These are phyloP conservation scores for Paspalum vaginatum DNA, from an alignment of 176 grass and related monocot species.

Conservation along the genomic window DNA sequence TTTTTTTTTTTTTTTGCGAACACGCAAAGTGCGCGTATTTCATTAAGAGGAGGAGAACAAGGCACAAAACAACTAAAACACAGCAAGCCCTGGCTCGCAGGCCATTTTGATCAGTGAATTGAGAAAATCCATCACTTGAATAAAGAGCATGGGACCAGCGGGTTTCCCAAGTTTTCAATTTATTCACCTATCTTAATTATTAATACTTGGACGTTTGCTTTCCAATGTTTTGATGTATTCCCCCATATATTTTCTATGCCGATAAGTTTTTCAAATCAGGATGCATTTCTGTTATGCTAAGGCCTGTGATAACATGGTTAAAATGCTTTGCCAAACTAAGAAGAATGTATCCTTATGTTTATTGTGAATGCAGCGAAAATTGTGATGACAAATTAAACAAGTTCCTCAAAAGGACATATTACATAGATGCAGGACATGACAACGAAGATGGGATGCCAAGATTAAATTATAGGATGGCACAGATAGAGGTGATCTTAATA, in stretches of 20 bases:
- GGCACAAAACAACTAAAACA: no score
- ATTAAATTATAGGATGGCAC: conserved; percentile 73
- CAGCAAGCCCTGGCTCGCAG: no score
- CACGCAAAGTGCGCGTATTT: no score
- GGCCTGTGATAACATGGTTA: background rate
- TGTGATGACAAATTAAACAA: conserved; percentile 82
- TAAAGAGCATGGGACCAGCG: no score
- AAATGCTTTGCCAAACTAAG: conserved; percentile 1
- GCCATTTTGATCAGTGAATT: no score
- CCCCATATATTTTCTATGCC: background rate
- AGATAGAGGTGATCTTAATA: conserved; percentile 65
- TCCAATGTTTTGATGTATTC: background rate
- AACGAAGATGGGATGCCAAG: conserved; percentile 86
- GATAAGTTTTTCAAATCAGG: background rate
- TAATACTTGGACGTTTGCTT: background rate
- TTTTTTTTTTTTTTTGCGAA: no score
- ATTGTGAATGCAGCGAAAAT: conserved; percentile 74
- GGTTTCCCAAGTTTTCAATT: no score
- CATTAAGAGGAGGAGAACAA: no score
- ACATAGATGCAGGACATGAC: conserved; percentile 82
- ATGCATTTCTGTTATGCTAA: background rate
- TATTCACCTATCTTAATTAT: background rate
- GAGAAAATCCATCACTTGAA: no score
- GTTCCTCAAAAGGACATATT: conserved; percentile 82
- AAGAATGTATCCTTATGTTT: conserved; percentile 7